Base-by-base conservation (phyloP, 345 rosid genomes). In the Physaria fendleri region DNA sequence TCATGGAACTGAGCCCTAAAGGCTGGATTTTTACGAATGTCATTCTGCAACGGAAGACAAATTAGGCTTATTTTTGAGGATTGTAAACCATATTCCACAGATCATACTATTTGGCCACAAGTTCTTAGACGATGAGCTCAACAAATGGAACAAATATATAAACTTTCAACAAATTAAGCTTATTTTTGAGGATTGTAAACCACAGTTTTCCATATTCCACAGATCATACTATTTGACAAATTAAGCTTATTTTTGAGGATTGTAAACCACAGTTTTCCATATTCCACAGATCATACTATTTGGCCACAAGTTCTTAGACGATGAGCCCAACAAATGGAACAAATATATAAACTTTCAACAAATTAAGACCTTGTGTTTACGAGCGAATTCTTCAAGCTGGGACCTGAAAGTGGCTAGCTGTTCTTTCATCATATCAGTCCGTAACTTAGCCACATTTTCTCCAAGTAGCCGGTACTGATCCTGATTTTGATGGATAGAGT, bases 381-480 rank as follows among this genome's bases (percentile, higher is more conserved):
- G 94, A 33, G 94, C 96, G 50, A 85, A 90, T 27, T 90, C 96
- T 73, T 90, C 89, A 16, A 85, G 93, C 76, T 90, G 95, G 16
- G 93, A 77, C 20, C 84, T 78, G 51, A 90, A 90, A 18, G 97
- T 85, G 51, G 85, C 76, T n/a, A 85, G 95, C 81, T 87, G 98
- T 69, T 91, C 98, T 68, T 91, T 88, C 96, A 91, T 88, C 14
- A 88, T 86, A 80, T 91, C 98, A 54, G 87, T 79, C 59, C 85
- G 74, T 23, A 91, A 57, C 80, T 81, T 88, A 24, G 92, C 96
- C 33, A 88, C 96, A 85, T 88, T 88, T 75, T 88, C 98, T 62
- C 96, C 95, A 13, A 84, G 71, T 46, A 80, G 48, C 34, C 96
- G 81, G 71, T 85, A 91, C 46, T 82, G 95, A 78, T 88, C 92